Evolutionary conservation across 805 yeast genomes (phyloP).

Genomic region (Kodamaea neixiangensis): DNA sequence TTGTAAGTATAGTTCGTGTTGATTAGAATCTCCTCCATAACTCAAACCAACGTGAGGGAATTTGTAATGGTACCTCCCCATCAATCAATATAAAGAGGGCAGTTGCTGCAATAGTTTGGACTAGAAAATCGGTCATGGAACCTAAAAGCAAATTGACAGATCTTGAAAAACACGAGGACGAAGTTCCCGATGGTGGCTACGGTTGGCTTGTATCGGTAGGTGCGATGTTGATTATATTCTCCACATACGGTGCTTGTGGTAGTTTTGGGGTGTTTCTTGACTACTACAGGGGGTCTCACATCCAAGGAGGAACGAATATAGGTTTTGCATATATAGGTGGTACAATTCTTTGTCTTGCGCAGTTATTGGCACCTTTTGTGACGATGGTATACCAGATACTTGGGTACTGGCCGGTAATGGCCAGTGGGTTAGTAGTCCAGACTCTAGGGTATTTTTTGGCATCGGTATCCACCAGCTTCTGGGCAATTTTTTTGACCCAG

Average conservation of each 20-base stretch:
- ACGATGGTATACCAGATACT: conserved; percentile 48
- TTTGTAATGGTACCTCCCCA: background rate
- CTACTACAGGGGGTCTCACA: conserved; percentile 45
- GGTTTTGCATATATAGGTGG: conserved; percentile 57
- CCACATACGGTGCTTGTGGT: conserved; percentile 61
- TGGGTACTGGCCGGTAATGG: conserved; percentile 51
- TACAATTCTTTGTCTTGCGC: conserved; percentile 52
- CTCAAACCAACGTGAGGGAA: background rate
- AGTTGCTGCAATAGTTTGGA: background rate
- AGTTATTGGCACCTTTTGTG: conserved; percentile 57
- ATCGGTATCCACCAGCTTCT: conserved; percentile 47
- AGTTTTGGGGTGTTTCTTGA: conserved; percentile 59
- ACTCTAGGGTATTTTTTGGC: conserved; percentile 51
- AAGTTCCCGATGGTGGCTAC: conserved; percentile 47
- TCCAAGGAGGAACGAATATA: conserved; percentile 46
- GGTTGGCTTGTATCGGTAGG: conserved; percentile 57
- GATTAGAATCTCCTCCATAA: too few species aligned
- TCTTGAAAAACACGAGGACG: background rate
- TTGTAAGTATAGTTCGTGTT: background rate
- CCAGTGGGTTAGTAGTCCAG: conserved; percentile 46
- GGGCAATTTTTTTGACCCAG: conserved; percentile 56
- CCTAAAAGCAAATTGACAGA: background rate
- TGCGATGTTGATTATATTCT: conserved; percentile 44
- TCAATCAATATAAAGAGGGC: background rate
- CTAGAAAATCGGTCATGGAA: background rate